Conservation (phyloP, 1,139 yeast species). For the Yamadazyma spencermartinsiae region DNA sequence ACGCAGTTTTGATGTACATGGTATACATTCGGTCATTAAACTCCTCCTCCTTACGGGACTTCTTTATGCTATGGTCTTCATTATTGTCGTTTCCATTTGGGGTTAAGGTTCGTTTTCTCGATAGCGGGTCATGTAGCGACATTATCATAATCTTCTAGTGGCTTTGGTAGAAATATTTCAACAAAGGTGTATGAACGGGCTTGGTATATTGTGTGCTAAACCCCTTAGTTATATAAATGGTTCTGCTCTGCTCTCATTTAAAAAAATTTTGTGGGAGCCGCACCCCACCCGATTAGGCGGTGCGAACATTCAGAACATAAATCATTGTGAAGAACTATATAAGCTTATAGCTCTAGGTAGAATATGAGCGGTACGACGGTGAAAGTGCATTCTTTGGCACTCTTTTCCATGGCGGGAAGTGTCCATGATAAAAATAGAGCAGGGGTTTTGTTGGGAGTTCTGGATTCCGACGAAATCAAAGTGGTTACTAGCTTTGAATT, state of each 20-base stretch:
- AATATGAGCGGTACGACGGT: conserved; percentile 5
- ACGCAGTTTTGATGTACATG: conserved; percentile 65
- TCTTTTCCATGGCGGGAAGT: conserved; percentile 23
- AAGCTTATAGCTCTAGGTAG: no score
- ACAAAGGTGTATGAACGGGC: not conserved
- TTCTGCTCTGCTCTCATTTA: conserved; percentile 13
- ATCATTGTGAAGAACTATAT: no score
- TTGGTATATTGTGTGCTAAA: not conserved
- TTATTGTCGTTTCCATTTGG: conserved; percentile 4
- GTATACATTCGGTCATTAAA: conserved; percentile 55
- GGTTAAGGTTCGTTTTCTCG: conserved; percentile 24
- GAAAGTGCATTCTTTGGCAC: conserved; percentile 27
- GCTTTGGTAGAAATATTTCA: not conserved
- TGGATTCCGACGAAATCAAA: conserved; percentile 11
- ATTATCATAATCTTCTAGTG: conserved; percentile 22
- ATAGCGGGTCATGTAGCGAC: conserved; percentile 31
- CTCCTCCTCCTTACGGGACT: conserved; percentile 14
- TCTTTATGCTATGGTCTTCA: conserved; percentile 3
- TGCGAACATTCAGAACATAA: not conserved
- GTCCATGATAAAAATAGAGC: conserved; percentile 9
- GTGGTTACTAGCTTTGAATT: conserved; percentile 28
- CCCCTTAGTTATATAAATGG: not conserved
- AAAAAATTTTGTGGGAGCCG: conserved; percentile 15
- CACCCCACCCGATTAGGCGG: conserved; percentile 7
- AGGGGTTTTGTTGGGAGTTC: conserved; percentile 32